Evolutionary conservation across 2,329 filamentous ascomycete genomes (phyloP).

Genomic region (Calonectria pseudoreteaudii): DNA sequence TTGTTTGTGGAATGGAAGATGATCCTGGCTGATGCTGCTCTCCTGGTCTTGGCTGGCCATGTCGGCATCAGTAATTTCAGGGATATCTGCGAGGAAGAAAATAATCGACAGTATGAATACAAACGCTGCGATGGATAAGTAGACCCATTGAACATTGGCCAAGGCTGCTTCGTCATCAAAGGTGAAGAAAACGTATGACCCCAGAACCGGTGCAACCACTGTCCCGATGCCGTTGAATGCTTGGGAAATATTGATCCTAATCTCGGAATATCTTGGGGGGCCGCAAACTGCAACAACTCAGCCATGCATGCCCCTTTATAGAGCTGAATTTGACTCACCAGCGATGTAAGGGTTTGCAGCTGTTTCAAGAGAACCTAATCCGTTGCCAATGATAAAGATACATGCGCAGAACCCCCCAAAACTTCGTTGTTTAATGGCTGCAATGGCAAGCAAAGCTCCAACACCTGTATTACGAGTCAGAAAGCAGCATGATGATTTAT

Average conservation of each 20-base stretch:
- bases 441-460: constrained; percentile 65
- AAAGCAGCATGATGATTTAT: background rate
- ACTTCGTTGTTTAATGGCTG: constrained; percentile 69
- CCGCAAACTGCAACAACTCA: constrained; percentile 51
- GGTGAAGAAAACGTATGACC: constrained; percentile 79
- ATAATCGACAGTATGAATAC: constrained; percentile 73
- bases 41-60: constrained; percentile 72
- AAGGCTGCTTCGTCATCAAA: constrained; percentile 68
- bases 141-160: constrained; percentile 80
- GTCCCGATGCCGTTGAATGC: constrained; percentile 82
- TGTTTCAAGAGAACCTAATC: constrained; percentile 80
- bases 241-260: constrained; percentile 81
- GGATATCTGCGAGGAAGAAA: constrained; percentile 75
- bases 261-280: constrained; percentile 76
- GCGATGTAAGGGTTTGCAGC: constrained; percentile 82
- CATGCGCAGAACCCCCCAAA: constrained; percentile 80
- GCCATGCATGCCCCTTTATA: background rate
- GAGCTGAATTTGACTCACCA: constrained; percentile 40
- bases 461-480: constrained; percentile 34
- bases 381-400: constrained; percentile 81
- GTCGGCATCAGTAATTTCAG: constrained; percentile 76
- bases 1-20: constrained; percentile 75
- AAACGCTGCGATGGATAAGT: constrained; percentile 78
- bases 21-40: constrained; percentile 63
- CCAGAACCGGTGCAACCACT: constrained; percentile 78